These are phyloP conservation scores for Chimonanthus praecox DNA, from an alignment of 164 flowering plant species.

Conservation along the genomic window DNA sequence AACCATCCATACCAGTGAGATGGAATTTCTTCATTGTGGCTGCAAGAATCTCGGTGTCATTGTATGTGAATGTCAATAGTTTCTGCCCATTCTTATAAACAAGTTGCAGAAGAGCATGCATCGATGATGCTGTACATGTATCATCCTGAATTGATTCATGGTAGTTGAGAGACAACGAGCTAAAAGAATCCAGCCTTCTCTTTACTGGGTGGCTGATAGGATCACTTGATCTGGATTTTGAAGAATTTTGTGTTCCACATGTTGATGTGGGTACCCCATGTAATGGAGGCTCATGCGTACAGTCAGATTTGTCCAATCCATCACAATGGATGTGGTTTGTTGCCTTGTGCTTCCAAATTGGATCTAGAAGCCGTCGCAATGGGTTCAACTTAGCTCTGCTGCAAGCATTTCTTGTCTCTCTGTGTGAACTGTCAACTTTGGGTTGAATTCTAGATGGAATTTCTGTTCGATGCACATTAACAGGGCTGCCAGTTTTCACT, in stretches of 20 bases:
- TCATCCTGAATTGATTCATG: slow-evolving; percentile 17
- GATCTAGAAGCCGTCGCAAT: slow-evolving; percentile 72
- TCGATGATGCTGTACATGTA: slow-evolving; percentile 18
- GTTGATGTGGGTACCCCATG: neutral
- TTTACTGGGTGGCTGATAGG: slow-evolving; percentile 12
- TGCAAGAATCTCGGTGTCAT: slow-evolving; percentile 43
- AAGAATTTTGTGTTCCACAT: slow-evolving; percentile 6
- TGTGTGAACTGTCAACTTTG: slow-evolving; percentile 17
- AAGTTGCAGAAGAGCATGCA: slow-evolving; percentile 54
- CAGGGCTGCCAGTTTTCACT: slow-evolving; percentile 1
- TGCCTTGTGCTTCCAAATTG: slow-evolving; percentile 49
- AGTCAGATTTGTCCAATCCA: neutral
- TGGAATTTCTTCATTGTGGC: slow-evolving; percentile 35
- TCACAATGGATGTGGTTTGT: slow-evolving; percentile 9
- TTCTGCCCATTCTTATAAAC: slow-evolving; percentile 51
- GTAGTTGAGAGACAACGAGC: slow-evolving; percentile 5
- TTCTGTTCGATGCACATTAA: slow-evolving; percentile 8
- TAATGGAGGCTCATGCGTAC: slow-evolving; percentile 7
- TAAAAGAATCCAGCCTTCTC: slow-evolving; percentile 20
- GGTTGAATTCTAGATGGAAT: slow-evolving; percentile 19
- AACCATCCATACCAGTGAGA: slow-evolving; percentile 32
- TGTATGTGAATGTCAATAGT: slow-evolving; percentile 50
- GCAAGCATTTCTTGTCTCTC: slow-evolving; percentile 24
- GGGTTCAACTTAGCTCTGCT: slow-evolving; percentile 66
- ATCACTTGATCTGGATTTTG: neutral